phyloP scores from a whole-genome alignment of 495 filamentous ascomycete species.

The Xylaria scruposa region DNA sequence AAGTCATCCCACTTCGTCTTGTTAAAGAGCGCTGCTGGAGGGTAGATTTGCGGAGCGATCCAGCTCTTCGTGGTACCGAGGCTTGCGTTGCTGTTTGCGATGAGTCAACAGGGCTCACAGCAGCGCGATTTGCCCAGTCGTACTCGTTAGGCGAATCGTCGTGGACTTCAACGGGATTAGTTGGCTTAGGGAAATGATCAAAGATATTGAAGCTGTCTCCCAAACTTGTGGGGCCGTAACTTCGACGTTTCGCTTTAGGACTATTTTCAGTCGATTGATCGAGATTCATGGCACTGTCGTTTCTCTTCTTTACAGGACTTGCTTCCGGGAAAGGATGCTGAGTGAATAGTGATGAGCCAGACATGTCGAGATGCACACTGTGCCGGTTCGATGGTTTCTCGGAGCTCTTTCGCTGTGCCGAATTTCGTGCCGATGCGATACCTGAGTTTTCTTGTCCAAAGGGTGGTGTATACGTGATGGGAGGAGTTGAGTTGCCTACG shows the following conservation, averaged over 20 bases:
- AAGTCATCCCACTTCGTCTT: slow-evolving; percentile 40
- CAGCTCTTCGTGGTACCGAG: slow-evolving; percentile 59
- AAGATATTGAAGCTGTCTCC: slow-evolving; percentile 73
- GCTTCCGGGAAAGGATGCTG: slow-evolving; percentile 58
- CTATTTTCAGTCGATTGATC: slow-evolving; percentile 79
- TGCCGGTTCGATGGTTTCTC: slow-evolving; percentile 52
- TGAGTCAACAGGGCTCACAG: slow-evolving; percentile 41
- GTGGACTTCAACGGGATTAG: slow-evolving; percentile 49
- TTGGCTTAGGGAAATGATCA: slow-evolving; percentile 55
- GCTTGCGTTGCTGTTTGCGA: slow-evolving; percentile 39
- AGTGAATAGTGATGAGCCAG: slow-evolving; percentile 55
- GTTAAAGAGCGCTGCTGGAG: slow-evolving; percentile 77
- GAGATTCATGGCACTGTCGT: slow-evolving; percentile 86
- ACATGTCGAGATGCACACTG: slow-evolving; percentile 56
- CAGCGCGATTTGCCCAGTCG: slow-evolving; percentile 43
- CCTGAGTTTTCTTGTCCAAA: slow-evolving; percentile 64
- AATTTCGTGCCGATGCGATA: slow-evolving; percentile 45
- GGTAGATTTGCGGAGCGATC: slow-evolving; percentile 83
- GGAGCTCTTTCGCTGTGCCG: slow-evolving; percentile 49
- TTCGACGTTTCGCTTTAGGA: slow-evolving; percentile 85
- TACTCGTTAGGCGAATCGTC: slow-evolving; percentile 55
- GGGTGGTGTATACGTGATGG: slow-evolving; percentile 43
- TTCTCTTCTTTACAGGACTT: slow-evolving; percentile 92
- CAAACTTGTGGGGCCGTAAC: slow-evolving; percentile 69
- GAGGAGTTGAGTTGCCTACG: slow-evolving; percentile 69